Base-by-base conservation (phyloP, 371 early-diverging fungal species). In the Choanephora cucurbitarum region DNA sequence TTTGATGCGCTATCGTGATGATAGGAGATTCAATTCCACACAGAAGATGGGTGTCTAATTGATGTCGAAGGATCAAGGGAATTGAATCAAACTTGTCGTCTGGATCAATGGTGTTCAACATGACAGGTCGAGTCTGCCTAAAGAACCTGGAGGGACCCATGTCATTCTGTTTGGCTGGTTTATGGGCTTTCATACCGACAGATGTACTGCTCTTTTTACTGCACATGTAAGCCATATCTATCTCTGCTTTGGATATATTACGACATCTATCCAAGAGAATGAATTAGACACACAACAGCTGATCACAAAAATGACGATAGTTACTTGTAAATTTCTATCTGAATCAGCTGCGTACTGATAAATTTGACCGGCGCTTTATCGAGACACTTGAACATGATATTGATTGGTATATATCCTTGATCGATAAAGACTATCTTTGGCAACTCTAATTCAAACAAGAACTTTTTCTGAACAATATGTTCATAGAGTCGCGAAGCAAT, bases 311-410 rank as follows among this genome's bases (percentile, higher is more conserved):
- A n/a, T n/a, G n/a, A n/a, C n/a, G n/a, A n/a, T n/a, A n/a, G 10
- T 49, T 62, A 69, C 75, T 69, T 75, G 43, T 64, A 69, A n/a
- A 64, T 45, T 54, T 71, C 72, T 2, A 62, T 49, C 48, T 75
- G 72, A 15, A 71, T 49, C 1, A 75, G 24, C 43, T 69, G 67
- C 4, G 71, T 68, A 7, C 58, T 44, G 17, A 75, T 67, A 10
- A 45, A 53, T 2, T 57, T 47, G 1, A 69, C 69, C 0, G 57
- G 53, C 13, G 57, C 44, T 13, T 49, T 37, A 23, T 64, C 50
- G 31, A 69, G 49, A n/a, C 59, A 52, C 6, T 60, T 21, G 22
- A 52, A 67, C 32, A 58, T 61, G 6, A 75, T 33, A 1, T 58
- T 46, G 7, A 67, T 18, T 1, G 72, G 67, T 3, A 75, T 48